These are phyloP conservation scores for Termitomyces sp. DNA, from an alignment of 768 basidiomycete genomes.

Conservation along the genomic window DNA sequence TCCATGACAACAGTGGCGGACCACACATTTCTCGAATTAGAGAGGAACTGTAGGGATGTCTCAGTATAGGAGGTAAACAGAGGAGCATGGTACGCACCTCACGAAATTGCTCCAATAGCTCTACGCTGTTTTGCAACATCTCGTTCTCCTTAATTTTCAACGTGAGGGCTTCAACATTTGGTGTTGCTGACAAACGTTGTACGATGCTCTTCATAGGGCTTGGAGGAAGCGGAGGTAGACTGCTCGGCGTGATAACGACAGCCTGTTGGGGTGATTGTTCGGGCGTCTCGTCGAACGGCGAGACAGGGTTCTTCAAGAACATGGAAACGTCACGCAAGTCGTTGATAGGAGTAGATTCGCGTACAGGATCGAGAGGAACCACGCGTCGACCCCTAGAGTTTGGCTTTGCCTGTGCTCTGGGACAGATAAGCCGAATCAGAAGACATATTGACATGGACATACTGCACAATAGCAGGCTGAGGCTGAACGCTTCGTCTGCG, in stretches of 20 bases:
- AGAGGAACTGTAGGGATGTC: constrained; percentile 46
- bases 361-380: constrained; percentile 37
- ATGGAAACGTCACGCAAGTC: constrained; percentile 52
- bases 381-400: constrained; percentile 23
- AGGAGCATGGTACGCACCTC: constrained; percentile 28
- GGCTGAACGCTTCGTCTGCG: constrained; percentile 45
- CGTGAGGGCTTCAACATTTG: constrained; percentile 31
- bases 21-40: constrained; percentile 65
- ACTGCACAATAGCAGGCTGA: constrained; percentile 15
- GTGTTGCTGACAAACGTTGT: constrained; percentile 30
- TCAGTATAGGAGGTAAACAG: constrained; percentile 1
- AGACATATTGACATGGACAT: neutral
- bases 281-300: constrained; percentile 33
- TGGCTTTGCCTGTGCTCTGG: constrained; percentile 13
- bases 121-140: constrained; percentile 32
- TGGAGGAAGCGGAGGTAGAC: constrained; percentile 36
- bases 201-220: constrained; percentile 41
- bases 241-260: constrained; percentile 33
- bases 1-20: constrained; percentile 53
- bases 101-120: constrained; percentile 36
- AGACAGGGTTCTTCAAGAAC: constrained; percentile 47
- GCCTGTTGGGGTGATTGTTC: constrained; percentile 23
- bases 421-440: neutral
- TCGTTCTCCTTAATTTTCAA: constrained; percentile 34
- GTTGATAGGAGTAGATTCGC: constrained; percentile 47